A percentile compares a stretch with the other conserved stretches of the same genome.
These are phyloP conservation scores for Cutaneotrichosporon spelunceum DNA, from an alignment of 1,284 basidiomycete species.

Conservation along the genomic window DNA sequence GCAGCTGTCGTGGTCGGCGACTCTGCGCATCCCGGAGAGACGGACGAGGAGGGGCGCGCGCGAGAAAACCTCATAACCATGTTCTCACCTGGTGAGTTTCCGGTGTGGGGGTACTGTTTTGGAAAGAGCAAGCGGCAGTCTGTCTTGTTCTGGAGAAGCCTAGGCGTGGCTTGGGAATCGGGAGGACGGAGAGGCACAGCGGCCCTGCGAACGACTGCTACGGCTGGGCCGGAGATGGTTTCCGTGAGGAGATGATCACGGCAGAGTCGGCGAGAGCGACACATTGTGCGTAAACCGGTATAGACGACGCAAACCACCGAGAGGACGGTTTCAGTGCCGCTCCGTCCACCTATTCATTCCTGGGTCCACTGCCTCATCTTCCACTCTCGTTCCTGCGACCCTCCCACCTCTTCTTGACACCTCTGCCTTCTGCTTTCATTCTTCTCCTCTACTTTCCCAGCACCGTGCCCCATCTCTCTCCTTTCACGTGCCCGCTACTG, in stretches of 20 bases:
- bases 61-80: conserved; percentile 81
- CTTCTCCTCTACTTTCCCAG: not conserved
- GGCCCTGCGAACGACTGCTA: too few relatives aligned
- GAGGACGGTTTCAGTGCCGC: not conserved
- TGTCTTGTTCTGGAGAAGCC: not conserved
- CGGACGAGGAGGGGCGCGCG: conserved; percentile 60
- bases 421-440: not conserved
- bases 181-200: not conserved
- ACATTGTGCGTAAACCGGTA: too few relatives aligned
- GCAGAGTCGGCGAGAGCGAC: not conserved
- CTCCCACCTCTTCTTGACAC: not conserved
- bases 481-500: not conserved
- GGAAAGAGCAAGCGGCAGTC: not conserved
- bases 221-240: too few relatives aligned
- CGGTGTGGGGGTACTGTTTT: not conserved
- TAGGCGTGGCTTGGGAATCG: not conserved
- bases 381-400: not conserved
- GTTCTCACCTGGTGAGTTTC: conserved; percentile 66
- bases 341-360: not conserved
- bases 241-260: too few relatives aligned
- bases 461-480: not conserved
- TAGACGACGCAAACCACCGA: too few relatives aligned
- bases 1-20: conserved; percentile 85
- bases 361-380: not conserved
- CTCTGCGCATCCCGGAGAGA: conserved; percentile 43